Conservation (phyloP, 2,329 filamentous ascomycete genomes). For the Colletotrichum sp. region DNA sequence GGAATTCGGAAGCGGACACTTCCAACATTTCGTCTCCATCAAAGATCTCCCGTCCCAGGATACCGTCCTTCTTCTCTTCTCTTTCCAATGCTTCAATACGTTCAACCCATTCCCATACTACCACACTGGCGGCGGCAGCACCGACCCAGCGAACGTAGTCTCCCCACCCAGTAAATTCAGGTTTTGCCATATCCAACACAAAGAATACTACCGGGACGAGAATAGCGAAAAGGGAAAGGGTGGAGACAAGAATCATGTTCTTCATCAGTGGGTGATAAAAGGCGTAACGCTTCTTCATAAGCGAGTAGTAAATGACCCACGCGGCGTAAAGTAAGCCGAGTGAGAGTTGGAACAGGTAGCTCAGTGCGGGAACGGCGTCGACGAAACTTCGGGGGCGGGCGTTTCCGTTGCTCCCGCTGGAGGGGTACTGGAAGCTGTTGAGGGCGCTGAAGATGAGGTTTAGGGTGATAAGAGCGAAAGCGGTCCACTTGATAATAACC, state of each 20-base stretch:
- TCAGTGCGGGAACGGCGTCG: slow-evolving; percentile 88
- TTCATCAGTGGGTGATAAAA: slow-evolving; percentile 92
- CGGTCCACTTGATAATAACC: slow-evolving; percentile 98
- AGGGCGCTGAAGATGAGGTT: slow-evolving; percentile 91
- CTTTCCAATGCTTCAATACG: slow-evolving; percentile 90
- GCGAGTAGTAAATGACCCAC: slow-evolving; percentile 91
- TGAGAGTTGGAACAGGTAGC: slow-evolving; percentile 87
- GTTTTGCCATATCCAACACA: slow-evolving; percentile 85
- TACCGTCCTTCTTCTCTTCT: slow-evolving; percentile 93
- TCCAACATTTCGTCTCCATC: slow-evolving; percentile 94
- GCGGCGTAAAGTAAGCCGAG: slow-evolving; percentile 88
- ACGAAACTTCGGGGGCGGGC: slow-evolving; percentile 77
- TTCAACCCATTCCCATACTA: slow-evolving; percentile 98
- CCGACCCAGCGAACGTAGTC: slow-evolving; percentile 98
- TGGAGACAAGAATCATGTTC: slow-evolving; percentile 82
- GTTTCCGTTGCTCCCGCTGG: slow-evolving; percentile 55
- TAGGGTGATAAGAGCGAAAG: slow-evolving; percentile 89
- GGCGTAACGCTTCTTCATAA: slow-evolving; percentile 90
- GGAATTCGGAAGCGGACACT: slow-evolving; percentile 54
- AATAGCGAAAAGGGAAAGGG: slow-evolving; percentile 80
- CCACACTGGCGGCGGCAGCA: slow-evolving; percentile 90
- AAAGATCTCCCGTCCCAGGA: slow-evolving; percentile 88
- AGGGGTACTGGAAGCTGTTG: slow-evolving; percentile 76
- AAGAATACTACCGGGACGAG: slow-evolving; percentile 93
- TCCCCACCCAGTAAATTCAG: slow-evolving; percentile 88